Evolutionary conservation across 805 yeast genomes (phyloP).

Genomic region (Candida dajiaensis): DNA sequence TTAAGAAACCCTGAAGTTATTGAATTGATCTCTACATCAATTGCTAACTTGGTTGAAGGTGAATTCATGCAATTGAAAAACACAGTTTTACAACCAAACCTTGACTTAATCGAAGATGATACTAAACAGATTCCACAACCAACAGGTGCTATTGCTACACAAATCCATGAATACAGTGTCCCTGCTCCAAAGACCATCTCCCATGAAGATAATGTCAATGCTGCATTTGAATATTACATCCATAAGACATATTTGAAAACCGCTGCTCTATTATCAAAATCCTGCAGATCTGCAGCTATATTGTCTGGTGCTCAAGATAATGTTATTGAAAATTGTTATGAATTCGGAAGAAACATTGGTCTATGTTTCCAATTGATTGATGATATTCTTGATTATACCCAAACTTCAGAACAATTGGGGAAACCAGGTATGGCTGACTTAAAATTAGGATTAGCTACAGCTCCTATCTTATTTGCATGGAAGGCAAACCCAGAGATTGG

Average conservation of each 20-base stretch:
- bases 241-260: constrained; percentile 96
- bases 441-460: constrained; percentile 91
- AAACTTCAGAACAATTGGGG: constrained; percentile 79
- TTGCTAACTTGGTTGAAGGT: constrained; percentile 96
- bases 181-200: constrained; percentile 30
- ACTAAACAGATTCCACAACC: constrained; percentile 42
- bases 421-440: constrained; percentile 96
- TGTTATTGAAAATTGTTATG: constrained; percentile 80
- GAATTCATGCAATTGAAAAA: constrained; percentile 98
- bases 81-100: constrained; percentile 60
- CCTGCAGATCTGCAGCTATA: constrained; percentile 89
- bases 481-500: constrained; percentile 80
- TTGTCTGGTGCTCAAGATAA: constrained; percentile 75
- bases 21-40: constrained; percentile 90
- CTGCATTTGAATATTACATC: constrained; percentile 91
- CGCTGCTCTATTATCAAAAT: constrained; percentile 89
- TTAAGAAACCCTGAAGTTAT: constrained; percentile 95
- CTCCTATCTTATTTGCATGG: constrained; percentile 96
- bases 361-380: constrained; percentile 95
- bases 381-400: constrained; percentile 91
- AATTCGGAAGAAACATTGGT: constrained; percentile 90
- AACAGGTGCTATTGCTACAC: constrained; percentile 58
- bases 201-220: constrained; percentile 62
- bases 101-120: constrained; percentile 42
- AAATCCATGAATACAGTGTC: constrained; percentile 31